Evolutionary conservation across 805 yeast species (phyloP).

Genomic region (Myxozyma kluyveri): DNA sequence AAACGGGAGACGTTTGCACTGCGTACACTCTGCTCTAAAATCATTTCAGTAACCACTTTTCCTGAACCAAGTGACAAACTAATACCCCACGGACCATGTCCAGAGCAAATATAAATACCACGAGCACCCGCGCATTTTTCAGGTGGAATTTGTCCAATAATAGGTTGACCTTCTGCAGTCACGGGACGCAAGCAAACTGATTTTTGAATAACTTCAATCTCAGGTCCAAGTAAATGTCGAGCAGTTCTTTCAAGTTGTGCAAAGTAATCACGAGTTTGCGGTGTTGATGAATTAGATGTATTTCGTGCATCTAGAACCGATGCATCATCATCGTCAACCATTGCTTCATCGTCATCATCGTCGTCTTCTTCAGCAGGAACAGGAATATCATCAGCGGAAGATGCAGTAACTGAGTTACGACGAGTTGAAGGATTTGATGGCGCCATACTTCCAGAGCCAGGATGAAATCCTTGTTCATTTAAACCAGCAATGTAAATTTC

Average conservation of each 20-base stretch:
- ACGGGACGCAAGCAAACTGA: conserved; percentile 29
- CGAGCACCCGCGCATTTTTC: conserved; percentile 15
- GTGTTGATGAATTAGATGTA: neutral
- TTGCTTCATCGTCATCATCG: neutral
- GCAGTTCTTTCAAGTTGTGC: conserved; percentile 13
- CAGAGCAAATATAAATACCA: conserved; percentile 42
- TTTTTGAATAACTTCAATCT: conserved; percentile 10
- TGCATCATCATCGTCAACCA: neutral
- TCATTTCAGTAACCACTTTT: conserved; percentile 68
- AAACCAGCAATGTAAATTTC: conserved; percentile 30
- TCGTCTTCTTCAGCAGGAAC: conserved; percentile 2
- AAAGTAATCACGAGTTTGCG: neutral
- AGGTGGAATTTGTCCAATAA: conserved; percentile 25
- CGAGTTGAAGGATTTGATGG: conserved; percentile 3
- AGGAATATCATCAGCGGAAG: neutral
- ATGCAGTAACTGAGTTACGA: neutral
- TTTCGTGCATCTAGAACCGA: neutral
- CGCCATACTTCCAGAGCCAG: conserved; percentile 18
- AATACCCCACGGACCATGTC: conserved; percentile 92
- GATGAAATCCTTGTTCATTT: conserved; percentile 28
- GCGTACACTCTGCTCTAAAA: conserved; percentile 55
- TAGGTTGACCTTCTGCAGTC: conserved; percentile 30
- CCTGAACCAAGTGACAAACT: conserved; percentile 88
- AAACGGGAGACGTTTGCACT: conserved; percentile 24
- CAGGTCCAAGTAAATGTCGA: conserved; percentile 25